A percentile compares a stretch with the other conserved stretches of the same genome.
Conservation (phyloP, 202 grass and related monocot species). For the Saccharum hybrid region DNA sequence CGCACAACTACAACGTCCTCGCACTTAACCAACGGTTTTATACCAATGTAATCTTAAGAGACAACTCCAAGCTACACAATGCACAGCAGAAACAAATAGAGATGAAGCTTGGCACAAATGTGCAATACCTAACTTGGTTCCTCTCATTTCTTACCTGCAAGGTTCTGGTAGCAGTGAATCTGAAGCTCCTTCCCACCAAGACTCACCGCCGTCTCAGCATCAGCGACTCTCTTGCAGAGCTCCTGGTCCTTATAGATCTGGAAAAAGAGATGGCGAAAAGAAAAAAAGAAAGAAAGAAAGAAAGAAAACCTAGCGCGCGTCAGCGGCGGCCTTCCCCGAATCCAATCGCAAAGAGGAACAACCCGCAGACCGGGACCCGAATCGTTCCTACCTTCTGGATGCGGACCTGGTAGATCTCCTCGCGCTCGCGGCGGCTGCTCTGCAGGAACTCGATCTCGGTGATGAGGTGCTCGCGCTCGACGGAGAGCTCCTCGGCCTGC, state of each 20-base stretch:
- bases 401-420: constrained; percentile 28
- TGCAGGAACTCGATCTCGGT: constrained; percentile 46
- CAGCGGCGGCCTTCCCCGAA: not conserved
- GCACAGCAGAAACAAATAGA: not conserved
- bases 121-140: not conserved
- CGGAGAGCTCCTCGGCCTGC: constrained; percentile 32
- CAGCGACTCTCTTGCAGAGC: constrained; percentile 29
- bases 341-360: not conserved
- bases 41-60: too few relatives aligned
- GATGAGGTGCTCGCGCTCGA: constrained; percentile 30
- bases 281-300: constrained; percentile 19
- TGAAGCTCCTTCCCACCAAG: constrained; percentile 52
- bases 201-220: constrained; percentile 39
- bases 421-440: not conserved
- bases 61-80: not conserved
- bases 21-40: too few relatives aligned
- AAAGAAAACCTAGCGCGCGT: constrained; percentile 15
- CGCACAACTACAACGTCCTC: too few relatives aligned
- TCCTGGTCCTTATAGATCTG: constrained; percentile 49
- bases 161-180: constrained; percentile 29
- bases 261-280: not conserved
- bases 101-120: not conserved
- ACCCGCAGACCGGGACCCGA: not conserved
- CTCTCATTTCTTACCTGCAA: constrained; percentile 48
- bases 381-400: constrained; percentile 38